phyloP scores from a whole-genome alignment of 345 rosid species.

The Schrenkiella parvula region DNA sequence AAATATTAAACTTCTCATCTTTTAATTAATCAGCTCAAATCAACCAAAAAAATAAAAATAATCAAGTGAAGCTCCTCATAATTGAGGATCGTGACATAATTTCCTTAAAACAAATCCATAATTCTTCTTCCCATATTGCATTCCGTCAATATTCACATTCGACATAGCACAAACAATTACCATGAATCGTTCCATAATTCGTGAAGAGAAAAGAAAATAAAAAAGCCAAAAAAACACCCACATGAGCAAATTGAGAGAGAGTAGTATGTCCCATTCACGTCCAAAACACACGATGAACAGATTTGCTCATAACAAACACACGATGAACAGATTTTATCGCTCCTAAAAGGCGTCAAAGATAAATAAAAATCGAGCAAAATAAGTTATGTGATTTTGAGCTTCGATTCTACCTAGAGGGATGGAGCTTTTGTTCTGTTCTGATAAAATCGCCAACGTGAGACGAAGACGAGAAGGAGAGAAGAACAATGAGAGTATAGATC shows the following conservation, averaged over 20 bases:
- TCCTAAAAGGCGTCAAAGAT: neutral
- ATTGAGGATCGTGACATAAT: neutral
- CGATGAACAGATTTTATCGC: neutral
- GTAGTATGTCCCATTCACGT: neutral
- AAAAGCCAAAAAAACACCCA: neutral
- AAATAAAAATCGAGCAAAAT: neutral
- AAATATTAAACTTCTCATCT: neutral
- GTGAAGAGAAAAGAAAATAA: neutral
- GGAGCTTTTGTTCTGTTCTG: neutral
- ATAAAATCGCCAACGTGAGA: conserved; percentile 7
- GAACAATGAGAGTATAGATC: conserved; percentile 11
- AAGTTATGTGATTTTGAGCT: neutral
- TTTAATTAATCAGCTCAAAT: neutral
- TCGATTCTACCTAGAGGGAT: conserved; percentile 27
- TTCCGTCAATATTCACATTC: neutral
- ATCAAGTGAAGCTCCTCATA: neutral
- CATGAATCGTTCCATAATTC: neutral
- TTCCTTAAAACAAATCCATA: neutral
- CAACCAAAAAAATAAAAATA: neutral
- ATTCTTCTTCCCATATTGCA: neutral
- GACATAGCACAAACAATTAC: neutral
- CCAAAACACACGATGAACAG: neutral
- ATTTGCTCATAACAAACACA: neutral
- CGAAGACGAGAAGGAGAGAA: conserved; percentile 1
- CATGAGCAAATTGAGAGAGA: neutral